Percentiles rank a stretch among this genome's conserved stretches.
Evolutionary conservation across 202 grass and related monocot species (phyloP).

Genomic region (Digitaria exilis): DNA sequence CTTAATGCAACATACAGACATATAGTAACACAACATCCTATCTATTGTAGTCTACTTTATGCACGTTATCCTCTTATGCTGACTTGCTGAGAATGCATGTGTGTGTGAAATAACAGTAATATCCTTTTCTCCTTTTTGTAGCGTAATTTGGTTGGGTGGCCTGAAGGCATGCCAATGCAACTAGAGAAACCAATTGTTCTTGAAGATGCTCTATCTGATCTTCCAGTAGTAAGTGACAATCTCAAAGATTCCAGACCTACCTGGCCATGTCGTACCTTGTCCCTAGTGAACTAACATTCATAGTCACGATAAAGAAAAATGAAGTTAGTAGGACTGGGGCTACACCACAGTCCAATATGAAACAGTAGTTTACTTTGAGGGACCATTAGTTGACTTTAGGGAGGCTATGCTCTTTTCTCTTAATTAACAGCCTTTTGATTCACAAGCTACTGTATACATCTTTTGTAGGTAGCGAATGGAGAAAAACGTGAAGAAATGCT

Average conservation of each 20-base stretch:
- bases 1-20: not conserved
- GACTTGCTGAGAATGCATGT: too few relatives aligned
- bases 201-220: slow-evolving; percentile 88
- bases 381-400: not conserved
- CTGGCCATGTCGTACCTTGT: not conserved
- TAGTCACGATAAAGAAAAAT: not conserved
- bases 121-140: slow-evolving; percentile 44
- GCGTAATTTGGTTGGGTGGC: slow-evolving; percentile 86
- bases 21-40: not conserved
- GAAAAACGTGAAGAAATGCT: slow-evolving; percentile 79
- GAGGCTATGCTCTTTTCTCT: not conserved
- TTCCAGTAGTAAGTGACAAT: slow-evolving; percentile 69
- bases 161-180: slow-evolving; percentile 49
- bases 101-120: slow-evolving; percentile 21
- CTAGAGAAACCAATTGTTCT: slow-evolving; percentile 80
- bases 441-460: slow-evolving; percentile 24
- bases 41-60: slow-evolving; percentile 2
- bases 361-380: not conserved
- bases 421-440: slow-evolving; percentile 32
- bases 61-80: not conserved
- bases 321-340: not conserved
- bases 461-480: slow-evolving; percentile 70
- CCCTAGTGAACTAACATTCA: not conserved
- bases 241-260: slow-evolving; percentile 28
- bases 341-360: not conserved